Evolutionary conservation across 768 basidiomycete species (phyloP), one percentile per base, ranked within the genome.

Genomic region (Psilocybe subaeruginosa): DNA sequence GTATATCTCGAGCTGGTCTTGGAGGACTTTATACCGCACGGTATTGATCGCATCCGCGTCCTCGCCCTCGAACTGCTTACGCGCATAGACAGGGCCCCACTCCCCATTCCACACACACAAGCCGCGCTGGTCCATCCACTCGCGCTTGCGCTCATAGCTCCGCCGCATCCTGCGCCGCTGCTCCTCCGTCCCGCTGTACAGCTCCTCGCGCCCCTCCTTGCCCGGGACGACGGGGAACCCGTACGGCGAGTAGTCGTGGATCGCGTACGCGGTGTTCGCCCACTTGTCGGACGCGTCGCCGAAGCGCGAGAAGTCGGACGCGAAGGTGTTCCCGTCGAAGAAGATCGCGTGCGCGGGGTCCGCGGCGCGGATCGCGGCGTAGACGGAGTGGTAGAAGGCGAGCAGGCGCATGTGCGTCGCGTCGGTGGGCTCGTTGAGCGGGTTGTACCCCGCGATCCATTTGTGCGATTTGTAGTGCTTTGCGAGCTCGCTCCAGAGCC

Each of bases 381-480:
- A 82, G 27, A 91, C 78, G 16, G 84, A 77, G 66, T 86, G 81
- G 75, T 93, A 93, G 76, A 89, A 92, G 6, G 64, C 71, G 62
- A 92, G 68, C 56, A 95, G 74, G 50, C 87, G 79, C 9, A 77
- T 81, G 72, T 91, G 90, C 51, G 84, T 77, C 14, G 86, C 76
- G 69, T 93, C 92, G 3, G 91, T 85, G 39, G 90, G 82, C 75
- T 95, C 92, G 81, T 94, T 95, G 50, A 95, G 77, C 3, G 88
- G 90, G 73, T 94, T 94, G 76, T 91, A 95, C 16, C 92, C 91
- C 1, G 91, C 92, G 60, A 94, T 86, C 92, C 92, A 93, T 62
- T 84, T 80, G 73, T 94, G 91, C 59, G 78, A 81, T 64, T 81
- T 87, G 80, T 93, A 93, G 72, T 91, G 90, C 68, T 77, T 79